phyloP scores from a whole-genome alignment of 2,329 filamentous ascomycete species.

The Paecilomyces sp. region DNA sequence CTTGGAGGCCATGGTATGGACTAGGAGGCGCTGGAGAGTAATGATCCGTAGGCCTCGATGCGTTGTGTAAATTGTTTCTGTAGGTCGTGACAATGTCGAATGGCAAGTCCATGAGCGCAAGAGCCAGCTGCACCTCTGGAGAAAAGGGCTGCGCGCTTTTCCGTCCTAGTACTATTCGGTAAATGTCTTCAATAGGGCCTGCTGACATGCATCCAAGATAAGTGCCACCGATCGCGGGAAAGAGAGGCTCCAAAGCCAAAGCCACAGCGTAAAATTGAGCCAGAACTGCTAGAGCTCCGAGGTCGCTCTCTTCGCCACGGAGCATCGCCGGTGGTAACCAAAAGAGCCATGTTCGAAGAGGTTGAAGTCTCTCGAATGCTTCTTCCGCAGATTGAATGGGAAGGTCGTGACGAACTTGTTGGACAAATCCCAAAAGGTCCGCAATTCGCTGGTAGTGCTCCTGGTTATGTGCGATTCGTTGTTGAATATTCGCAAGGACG shows the following conservation, averaged over 20 bases:
- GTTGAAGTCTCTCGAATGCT: slow-evolving; percentile 84
- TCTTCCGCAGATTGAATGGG: slow-evolving; percentile 66
- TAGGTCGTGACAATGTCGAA: slow-evolving; percentile 64
- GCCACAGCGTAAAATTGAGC: slow-evolving; percentile 89
- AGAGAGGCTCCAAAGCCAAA: slow-evolving; percentile 80
- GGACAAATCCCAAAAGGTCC: slow-evolving; percentile 65
- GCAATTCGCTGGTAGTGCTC: slow-evolving; percentile 63
- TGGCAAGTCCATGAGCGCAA: slow-evolving; percentile 65
- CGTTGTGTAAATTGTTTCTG: slow-evolving; percentile 62
- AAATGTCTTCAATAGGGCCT: slow-evolving; percentile 78
- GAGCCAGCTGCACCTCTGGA: slow-evolving; percentile 53
- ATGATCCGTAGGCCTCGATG: slow-evolving; percentile 27
- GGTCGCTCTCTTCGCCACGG: slow-evolving; percentile 66
- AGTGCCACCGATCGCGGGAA: slow-evolving; percentile 81
- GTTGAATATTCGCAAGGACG: slow-evolving; percentile 52
- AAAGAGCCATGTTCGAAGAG: slow-evolving; percentile 86
- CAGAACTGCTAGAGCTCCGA: slow-evolving; percentile 73
- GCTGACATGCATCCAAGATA: slow-evolving; percentile 80
- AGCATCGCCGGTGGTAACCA: slow-evolving; percentile 86
- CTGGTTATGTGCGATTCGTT: slow-evolving; percentile 60
- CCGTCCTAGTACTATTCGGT: slow-evolving; percentile 64
- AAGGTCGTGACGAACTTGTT: slow-evolving; percentile 64
- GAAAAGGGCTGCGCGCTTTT: slow-evolving; percentile 54
- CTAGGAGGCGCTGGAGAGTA: slow-evolving; percentile 30
- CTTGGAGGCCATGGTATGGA: slow-evolving; percentile 25